Conservation (phyloP, 306 rosid genomes). For the Begonia loranthoides region DNA sequence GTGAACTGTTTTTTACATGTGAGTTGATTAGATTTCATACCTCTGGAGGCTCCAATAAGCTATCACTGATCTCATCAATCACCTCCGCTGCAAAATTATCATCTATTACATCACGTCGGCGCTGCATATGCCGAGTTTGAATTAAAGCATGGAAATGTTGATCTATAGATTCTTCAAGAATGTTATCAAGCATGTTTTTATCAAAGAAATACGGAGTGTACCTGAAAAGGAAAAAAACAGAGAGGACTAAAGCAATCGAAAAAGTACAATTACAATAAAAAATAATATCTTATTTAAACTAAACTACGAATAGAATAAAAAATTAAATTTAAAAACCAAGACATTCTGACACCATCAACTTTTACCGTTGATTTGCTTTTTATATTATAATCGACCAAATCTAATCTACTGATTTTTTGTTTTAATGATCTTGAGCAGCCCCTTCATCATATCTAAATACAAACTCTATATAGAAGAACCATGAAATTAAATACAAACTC, state of each 20-base stretch:
- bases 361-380: no score
- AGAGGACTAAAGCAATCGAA: constrained; percentile 16
- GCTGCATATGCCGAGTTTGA: constrained; percentile 90
- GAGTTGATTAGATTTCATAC: constrained; percentile 21
- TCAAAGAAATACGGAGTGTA: constrained; percentile 97
- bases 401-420: no score
- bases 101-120: constrained; percentile 78
- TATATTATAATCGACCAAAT: no score
- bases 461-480: no score
- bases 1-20: no score
- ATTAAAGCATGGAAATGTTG: constrained; percentile 86
- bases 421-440: no score
- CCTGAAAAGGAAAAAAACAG: constrained; percentile 41
- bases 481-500: no score
- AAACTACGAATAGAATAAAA: no score
- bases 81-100: constrained; percentile 80
- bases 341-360: no score
- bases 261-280: constrained; percentile 9
- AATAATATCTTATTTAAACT: not conserved
- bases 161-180: constrained; percentile 97
- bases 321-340: no score
- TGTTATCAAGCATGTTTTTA: constrained; percentile 86
- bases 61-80: constrained; percentile 87
- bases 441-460: no score
- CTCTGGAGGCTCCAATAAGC: constrained; percentile 88